Percentiles rank a stretch among this genome's conserved stretches.
Evolutionary conservation across 2,329 filamentous ascomycete species (phyloP).

Genomic region (Trichoderma pleuroti): DNA sequence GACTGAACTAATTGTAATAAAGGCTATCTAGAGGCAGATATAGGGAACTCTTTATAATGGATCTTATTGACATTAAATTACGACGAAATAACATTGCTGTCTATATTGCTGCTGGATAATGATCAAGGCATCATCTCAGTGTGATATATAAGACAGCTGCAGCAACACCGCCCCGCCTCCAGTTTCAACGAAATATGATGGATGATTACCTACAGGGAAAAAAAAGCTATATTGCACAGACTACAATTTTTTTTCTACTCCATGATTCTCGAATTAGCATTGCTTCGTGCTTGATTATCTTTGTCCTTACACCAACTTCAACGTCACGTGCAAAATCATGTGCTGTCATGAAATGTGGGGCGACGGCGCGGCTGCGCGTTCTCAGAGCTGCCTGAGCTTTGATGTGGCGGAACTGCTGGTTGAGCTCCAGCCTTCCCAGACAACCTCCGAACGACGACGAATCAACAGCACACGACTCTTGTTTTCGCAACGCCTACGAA

Average conservation of each 20-base stretch:
- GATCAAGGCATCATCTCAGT: neutral
- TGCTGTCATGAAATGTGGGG: neutral
- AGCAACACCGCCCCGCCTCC: neutral
- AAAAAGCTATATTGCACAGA: rapidly evolving
- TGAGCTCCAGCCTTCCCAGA: constrained; percentile 36
- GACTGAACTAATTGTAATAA: neutral
- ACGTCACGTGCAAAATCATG: constrained; percentile 3
- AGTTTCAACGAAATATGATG: neutral
- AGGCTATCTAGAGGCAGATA: neutral
- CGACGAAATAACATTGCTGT: neutral
- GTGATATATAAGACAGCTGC: neutral
- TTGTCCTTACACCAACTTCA: neutral
- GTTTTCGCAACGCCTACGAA: neutral
- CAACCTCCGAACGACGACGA: constrained; percentile 27
- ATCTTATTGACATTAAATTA: neutral
- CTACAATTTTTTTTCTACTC: neutral
- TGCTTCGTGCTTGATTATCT: neutral
- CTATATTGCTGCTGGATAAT: neutral
- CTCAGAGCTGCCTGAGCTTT: constrained; percentile 46
- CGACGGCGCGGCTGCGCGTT: constrained; percentile 38
- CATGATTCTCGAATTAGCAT: neutral
- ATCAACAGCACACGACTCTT: constrained; percentile 20
- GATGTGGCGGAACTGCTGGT: constrained; percentile 19
- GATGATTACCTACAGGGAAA: neutral
- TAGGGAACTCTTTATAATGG: neutral